These are phyloP conservation scores for Geosmithia flava DNA, from an alignment of 2,329 filamentous ascomycete genomes.

Conservation along the genomic window DNA sequence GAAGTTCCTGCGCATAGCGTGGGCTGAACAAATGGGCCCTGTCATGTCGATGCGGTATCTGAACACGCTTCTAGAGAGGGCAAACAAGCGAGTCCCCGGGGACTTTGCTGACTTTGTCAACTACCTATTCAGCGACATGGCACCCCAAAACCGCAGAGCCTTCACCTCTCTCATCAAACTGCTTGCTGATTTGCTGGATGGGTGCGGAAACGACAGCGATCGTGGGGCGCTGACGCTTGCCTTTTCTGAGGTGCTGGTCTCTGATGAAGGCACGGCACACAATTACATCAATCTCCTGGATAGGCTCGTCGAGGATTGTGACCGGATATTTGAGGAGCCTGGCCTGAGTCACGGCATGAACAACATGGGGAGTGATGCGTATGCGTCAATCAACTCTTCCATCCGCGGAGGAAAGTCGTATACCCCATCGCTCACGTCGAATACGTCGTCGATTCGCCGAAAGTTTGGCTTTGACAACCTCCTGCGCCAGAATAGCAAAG, in stretches of 20 bases:
- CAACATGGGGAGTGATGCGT: slow-evolving; percentile 25
- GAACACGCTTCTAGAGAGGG: slow-evolving; percentile 58
- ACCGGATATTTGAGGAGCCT: slow-evolving; percentile 69
- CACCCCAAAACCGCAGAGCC: slow-evolving; percentile 60
- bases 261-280: slow-evolving; percentile 63
- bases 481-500: slow-evolving; percentile 67
- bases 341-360: slow-evolving; percentile 24
- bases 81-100: slow-evolving; percentile 53
- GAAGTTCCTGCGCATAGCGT: slow-evolving; percentile 80
- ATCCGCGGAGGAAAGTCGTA: slow-evolving; percentile 45
- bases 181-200: slow-evolving; percentile 76
- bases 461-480: slow-evolving; percentile 73
- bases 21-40: slow-evolving; percentile 78
- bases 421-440: slow-evolving; percentile 69
- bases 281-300: slow-evolving; percentile 84
- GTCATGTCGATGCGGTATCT: slow-evolving; percentile 64
- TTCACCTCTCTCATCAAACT: slow-evolving; percentile 77
- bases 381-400: slow-evolving; percentile 47
- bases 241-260: slow-evolving; percentile 77
- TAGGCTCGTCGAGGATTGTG: slow-evolving; percentile 78
- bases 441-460: slow-evolving; percentile 72
- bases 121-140: slow-evolving; percentile 52
- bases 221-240: slow-evolving; percentile 77
- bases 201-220: slow-evolving; percentile 83
- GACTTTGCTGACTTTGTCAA: slow-evolving; percentile 63